Evolutionary conservation across 768 basidiomycete genomes (phyloP), one percentile per base, ranked within the genome.

Genomic region (Suillus brevipes): DNA sequence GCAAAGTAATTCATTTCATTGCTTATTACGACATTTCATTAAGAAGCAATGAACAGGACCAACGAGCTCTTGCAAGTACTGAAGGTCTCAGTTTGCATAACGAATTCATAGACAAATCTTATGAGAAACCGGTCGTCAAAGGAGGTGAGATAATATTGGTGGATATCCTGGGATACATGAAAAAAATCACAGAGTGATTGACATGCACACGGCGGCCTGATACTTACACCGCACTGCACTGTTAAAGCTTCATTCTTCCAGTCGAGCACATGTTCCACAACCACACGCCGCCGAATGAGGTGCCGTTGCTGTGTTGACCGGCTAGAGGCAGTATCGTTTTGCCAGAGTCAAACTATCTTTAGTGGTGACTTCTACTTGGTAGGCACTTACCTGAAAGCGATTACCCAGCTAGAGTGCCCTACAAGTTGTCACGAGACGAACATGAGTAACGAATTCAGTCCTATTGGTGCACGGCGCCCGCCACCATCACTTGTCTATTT

Each of bases 401-500:
- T 53, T 31, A 18, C 20, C 28, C 4, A 28, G 52, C 52, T 20
- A 31, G 28, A 55, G 53, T 53, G 28, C 28, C 31, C 10, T 20
- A 52, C 5, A 20, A 28, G 50, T 52, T 28, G 28, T 28, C 50
- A 53, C 31, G 28, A 53, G 18, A 53, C 9, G 8, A 18, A 10
- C 52, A 18, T 18, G 52, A 31, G 8, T 20, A 10, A 20, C 9
- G 10, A 3, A 31, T 31, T 20, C 2, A 34, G 52, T 53, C 10
- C 52, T 53, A 53, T 53, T 55, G 53, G 52, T 50, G 49, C 25
- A 50, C 49, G 49, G 52, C 50, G 50, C 25, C 28, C 18, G 28
- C 52, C 52, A 31, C 52, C 28, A 31, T 53, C 52, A 53, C 9
- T 55, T 36, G 7, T 7, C 34, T 55, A n/a, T 36, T 55, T 12